phyloP scores from a whole-genome alignment of 441 rosid genomes.

The Hypseocharis bilobata region DNA sequence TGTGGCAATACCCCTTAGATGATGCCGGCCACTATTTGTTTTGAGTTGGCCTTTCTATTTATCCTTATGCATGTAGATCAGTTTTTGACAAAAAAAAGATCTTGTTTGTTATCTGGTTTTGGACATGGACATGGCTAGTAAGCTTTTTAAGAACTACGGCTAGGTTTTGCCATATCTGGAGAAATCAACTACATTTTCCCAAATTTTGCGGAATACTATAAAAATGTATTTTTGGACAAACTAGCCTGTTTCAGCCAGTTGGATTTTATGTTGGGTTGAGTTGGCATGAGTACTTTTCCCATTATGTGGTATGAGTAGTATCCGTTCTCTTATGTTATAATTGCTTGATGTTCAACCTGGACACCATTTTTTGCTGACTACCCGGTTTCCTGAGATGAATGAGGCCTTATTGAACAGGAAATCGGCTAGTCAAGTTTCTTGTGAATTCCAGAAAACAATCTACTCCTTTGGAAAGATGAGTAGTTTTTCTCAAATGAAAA shows the following conservation, averaged over 20 bases:
- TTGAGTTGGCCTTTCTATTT: not conserved
- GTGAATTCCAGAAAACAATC: not conserved
- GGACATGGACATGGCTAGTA: not conserved
- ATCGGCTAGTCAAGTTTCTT: not conserved
- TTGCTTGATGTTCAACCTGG: not conserved
- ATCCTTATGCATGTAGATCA: not conserved
- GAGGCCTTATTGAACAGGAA: not conserved
- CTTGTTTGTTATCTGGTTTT: not conserved
- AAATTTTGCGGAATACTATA: no score
- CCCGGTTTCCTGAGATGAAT: not conserved
- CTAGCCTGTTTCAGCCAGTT: not conserved
- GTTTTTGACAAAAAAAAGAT: not conserved
- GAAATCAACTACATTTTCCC: no score
- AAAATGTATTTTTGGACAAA: not conserved
- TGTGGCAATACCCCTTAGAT: conserved; percentile 5
- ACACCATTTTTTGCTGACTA: not conserved
- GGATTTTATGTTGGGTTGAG: not conserved
- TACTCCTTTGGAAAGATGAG: not conserved
- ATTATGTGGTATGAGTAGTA: not conserved
- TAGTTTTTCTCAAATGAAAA: not conserved
- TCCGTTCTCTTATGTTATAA: not conserved
- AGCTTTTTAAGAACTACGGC: not conserved
- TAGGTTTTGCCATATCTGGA: not conserved
- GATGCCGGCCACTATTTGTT: not conserved
- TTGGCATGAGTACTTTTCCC: not conserved